Evolutionary conservation across 306 rosid genomes (phyloP), one percentile per base, ranked within the genome.

Genomic region (Inga laurina): DNA sequence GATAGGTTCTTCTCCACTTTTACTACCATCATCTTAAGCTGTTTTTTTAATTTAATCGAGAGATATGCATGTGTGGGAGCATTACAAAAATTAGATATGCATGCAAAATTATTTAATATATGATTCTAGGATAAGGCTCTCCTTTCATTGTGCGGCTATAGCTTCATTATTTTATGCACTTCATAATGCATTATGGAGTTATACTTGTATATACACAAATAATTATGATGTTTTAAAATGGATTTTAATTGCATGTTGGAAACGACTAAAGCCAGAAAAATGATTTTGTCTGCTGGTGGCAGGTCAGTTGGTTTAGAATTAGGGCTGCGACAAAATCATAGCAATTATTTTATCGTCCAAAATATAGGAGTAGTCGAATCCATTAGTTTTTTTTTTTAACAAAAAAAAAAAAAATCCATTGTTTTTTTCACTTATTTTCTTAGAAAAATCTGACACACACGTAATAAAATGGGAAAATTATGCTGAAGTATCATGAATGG

Each of bases 251-350:
- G 66, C 66, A 62, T 24, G 78, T 22, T 69, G 77, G 84, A 70
- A 70, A 43, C 13, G 15, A 71, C 24, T 57, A 75, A 85, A 62
- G 72, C 27, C 61, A 76, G 13, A 51, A 72, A 72, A 72, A 72
- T 72, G n/a, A 72, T 72, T 71, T 72, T 72, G 76, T 72, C 76
- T 72, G 59, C 59, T 72, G 76, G 76, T 72, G 57, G 59, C 59
- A 13, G 39, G 76, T 45, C 59, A 45, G 27, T 57, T 12, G 76
- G 57, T 13, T 72, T 22, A 24, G 59, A 59, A 18, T 46, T 46
- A 72, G 41, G 75, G 34, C n/a, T 46, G 41, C 39, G 12, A 72
- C 76, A 72, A 72, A 46, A 32, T 72, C 37, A 45, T 72, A 22
- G 6, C 41, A 72, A 57, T 21, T 57, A 57, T 19, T 57, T 57